Percentiles rank a stretch among this genome's conserved stretches.
phyloP scores from a whole-genome alignment of 768 basidiomycete species.

The Rossbeevera mucosa region DNA sequence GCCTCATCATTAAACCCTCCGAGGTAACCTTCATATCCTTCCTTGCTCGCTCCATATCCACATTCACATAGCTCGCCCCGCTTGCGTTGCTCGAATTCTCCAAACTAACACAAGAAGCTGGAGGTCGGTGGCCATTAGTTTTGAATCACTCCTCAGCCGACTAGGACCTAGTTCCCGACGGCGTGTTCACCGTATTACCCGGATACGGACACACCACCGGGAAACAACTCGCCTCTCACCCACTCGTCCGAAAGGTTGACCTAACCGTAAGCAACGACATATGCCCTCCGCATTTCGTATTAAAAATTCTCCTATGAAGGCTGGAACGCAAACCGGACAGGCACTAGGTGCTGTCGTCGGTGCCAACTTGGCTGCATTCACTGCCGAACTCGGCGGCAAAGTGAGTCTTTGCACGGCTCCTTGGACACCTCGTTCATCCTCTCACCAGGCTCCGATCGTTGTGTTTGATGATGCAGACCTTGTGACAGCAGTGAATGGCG shows the following conservation, averaged over 20 bases:
- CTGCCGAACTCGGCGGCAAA: conserved; percentile 86
- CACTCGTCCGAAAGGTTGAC: conserved; percentile 73
- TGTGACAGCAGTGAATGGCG: conserved; percentile 72
- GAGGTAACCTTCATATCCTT: conserved; percentile 41
- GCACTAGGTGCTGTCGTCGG: conserved; percentile 70
- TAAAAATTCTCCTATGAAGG: conserved; percentile 37
- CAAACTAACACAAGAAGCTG: conserved; percentile 56
- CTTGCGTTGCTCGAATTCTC: conserved; percentile 77
- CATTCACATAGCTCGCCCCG: conserved; percentile 56
- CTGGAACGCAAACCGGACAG: conserved; percentile 76
- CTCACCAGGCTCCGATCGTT: conserved; percentile 65
- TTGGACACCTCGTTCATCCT: background rate
- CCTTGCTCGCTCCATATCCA: background rate
- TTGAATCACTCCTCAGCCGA: background rate
- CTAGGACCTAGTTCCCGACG: conserved; percentile 57
- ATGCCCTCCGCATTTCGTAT: background rate
- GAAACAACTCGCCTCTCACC: conserved; percentile 58
- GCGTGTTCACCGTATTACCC: conserved; percentile 69
- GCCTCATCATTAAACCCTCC: conserved; percentile 78
- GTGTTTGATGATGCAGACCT: conserved; percentile 78
- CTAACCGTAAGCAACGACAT: conserved; percentile 54
- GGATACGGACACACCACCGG: conserved; percentile 67
- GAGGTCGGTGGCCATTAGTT: conserved; percentile 42
- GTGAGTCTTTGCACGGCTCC: conserved; percentile 30
- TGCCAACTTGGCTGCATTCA: conserved; percentile 65